These are phyloP conservation scores for Ustilago esculenta DNA, from an alignment of 1,284 basidiomycete species.

Conservation along the genomic window DNA sequence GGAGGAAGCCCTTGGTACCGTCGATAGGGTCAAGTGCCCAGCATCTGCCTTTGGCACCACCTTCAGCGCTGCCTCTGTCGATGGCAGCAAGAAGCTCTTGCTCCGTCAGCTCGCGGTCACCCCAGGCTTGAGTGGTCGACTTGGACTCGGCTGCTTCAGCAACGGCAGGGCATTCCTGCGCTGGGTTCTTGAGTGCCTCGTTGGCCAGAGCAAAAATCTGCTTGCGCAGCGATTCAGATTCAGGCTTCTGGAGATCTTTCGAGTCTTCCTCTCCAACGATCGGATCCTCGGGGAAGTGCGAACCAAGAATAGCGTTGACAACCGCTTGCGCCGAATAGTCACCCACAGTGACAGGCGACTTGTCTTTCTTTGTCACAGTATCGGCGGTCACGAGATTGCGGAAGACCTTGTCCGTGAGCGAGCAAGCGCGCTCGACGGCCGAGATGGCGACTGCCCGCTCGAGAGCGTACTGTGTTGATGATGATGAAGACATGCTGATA, in stretches of 20 bases:
- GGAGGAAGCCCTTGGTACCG: slow-evolving; percentile 92
- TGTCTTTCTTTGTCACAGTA: slow-evolving; percentile 89
- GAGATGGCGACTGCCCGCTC: slow-evolving; percentile 81
- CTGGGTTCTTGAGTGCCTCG: slow-evolving; percentile 73
- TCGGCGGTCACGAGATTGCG: slow-evolving; percentile 84
- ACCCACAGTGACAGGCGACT: slow-evolving; percentile 88
- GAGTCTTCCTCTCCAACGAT: slow-evolving; percentile 98
- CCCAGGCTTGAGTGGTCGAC: slow-evolving; percentile 67
- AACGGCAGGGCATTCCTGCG: slow-evolving; percentile 68
- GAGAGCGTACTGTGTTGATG: slow-evolving; percentile 62
- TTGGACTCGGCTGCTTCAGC: slow-evolving; percentile 33
- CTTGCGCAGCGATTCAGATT: slow-evolving; percentile 70
- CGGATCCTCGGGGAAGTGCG: slow-evolving; percentile 82
- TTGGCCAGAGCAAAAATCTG: slow-evolving; percentile 86
- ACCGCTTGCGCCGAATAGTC: slow-evolving; percentile 65
- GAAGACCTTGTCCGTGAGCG: slow-evolving; percentile 80
- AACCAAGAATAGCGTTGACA: slow-evolving; percentile 58
- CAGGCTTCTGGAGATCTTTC: slow-evolving; percentile 71
- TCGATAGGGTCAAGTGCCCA: slow-evolving; percentile 92
- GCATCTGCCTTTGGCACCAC: slow-evolving; percentile 81
- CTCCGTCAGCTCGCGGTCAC: slow-evolving; percentile 68
- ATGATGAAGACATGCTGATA: slow-evolving; percentile 29
- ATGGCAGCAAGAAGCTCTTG: slow-evolving; percentile 81
- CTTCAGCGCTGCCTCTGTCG: slow-evolving; percentile 83
- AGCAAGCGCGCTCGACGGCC: slow-evolving; percentile 89